Percentiles rank a stretch among this genome's conserved stretches.
phyloP scores from a whole-genome alignment of 805 yeast genomes.

The Starmerella cellae region DNA sequence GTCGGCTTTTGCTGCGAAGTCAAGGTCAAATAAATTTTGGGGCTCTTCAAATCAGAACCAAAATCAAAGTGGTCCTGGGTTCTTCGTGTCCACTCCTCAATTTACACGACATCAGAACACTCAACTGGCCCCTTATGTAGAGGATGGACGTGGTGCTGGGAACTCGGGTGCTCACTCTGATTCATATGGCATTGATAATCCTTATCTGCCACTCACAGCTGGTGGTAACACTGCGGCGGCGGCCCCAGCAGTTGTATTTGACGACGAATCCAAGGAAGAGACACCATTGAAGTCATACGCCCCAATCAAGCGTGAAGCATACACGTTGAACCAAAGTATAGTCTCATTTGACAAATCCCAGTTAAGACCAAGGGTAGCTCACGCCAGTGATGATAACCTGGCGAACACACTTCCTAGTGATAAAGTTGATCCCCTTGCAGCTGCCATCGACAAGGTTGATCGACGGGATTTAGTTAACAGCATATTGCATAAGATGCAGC shows the following conservation, averaged over 20 bases:
- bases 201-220: slow-evolving; percentile 12
- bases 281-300: not conserved
- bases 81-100: slow-evolving; percentile 32
- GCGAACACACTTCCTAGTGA: no score
- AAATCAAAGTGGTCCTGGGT: slow-evolving; percentile 25
- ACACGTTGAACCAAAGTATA: no score
- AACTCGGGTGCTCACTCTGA: slow-evolving; percentile 7
- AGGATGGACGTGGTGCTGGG: slow-evolving; percentile 18
- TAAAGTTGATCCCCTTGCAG: slow-evolving; percentile 1
- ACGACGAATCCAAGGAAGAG: slow-evolving; percentile 13
- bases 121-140: slow-evolving; percentile 23
- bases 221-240: slow-evolving; percentile 10
- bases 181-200: slow-evolving; percentile 11
- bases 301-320: not conserved
- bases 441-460: slow-evolving; percentile 5
- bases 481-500: slow-evolving; percentile 12
- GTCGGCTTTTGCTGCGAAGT: slow-evolving; percentile 30
- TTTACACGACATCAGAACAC: slow-evolving; percentile 28
- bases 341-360: not conserved
- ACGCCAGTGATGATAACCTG: not conserved
- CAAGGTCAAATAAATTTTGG: slow-evolving; percentile 24
- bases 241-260: slow-evolving; percentile 4
- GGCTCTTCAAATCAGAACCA: slow-evolving; percentile 18
- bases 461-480: slow-evolving; percentile 1
- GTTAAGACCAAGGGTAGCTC: not conserved